Evolutionary conservation across 306 rosid genomes (phyloP).

Genomic region (Castanea mollissima): DNA sequence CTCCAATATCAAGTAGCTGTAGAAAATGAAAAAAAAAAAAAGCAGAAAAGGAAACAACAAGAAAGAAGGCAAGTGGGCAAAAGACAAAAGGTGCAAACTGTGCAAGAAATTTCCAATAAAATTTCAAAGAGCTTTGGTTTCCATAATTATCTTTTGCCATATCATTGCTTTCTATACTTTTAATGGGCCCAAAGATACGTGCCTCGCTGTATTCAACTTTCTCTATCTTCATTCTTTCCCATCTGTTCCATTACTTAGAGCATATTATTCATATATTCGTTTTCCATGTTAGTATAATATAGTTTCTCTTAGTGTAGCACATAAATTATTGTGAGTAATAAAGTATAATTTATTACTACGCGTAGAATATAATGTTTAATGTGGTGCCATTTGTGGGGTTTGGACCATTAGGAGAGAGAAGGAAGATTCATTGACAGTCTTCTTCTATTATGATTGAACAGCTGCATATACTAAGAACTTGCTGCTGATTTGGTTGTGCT

Average conservation of each 20-base stretch:
- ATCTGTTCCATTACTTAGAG: conserved; percentile 8
- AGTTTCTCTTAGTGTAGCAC: background rate
- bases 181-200: conserved; percentile 41
- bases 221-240: conserved; percentile 4
- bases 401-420: conserved; percentile 22
- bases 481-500: conserved; percentile 9
- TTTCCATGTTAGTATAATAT: conserved; percentile 15
- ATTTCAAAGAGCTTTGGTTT: background rate
- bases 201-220: conserved; percentile 43
- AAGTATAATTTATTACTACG: background rate
- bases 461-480: background rate
- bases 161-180: conserved; percentile 23
- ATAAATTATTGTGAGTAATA: conserved; percentile 8
- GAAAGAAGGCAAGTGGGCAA: conserved; percentile 12
- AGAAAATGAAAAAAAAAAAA: background rate
- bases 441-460: background rate
- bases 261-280: conserved; percentile 26
- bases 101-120: conserved; percentile 12
- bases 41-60: background rate
- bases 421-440: conserved; percentile 14
- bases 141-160: conserved; percentile 14
- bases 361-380: conserved; percentile 18
- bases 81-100: background rate
- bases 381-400: conserved; percentile 23
- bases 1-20: background rate